Evolutionary conservation across 225 moss, liverwort and hornwort species (phyloP), one percentile per base, ranked within the genome.

Genomic region (Takakia lepidozioides): DNA sequence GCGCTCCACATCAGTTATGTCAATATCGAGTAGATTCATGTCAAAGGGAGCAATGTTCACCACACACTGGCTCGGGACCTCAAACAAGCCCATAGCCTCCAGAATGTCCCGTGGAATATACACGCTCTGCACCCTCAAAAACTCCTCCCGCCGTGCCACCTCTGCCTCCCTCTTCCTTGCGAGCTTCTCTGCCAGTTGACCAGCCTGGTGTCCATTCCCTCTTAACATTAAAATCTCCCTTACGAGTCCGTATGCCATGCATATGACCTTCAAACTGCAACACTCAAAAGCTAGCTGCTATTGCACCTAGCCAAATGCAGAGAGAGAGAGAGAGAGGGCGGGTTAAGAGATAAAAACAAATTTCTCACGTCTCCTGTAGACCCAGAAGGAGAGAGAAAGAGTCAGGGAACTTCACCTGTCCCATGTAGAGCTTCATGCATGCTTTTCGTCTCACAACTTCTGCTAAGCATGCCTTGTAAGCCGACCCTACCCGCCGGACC

Each of bases 21-120:
- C 98, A 55, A 98, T 77, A 40, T 98, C 85, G 39, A 98, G 63
- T 55, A 98, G 54, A 43, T 87, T 85, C 46, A 61, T 83, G 60
- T 98, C 98, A 29, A 85, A 98, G 11, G 85, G 98, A 47, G 90
- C 82, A 61, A 98, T 98, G 62, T 98, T 87, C 43, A 98, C 98
- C 62, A 87, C 87, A 58, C 98, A 98, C 54, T 91, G 91, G 60
- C 91, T 98, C 8, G 98, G 98, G 52, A 78, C 80, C 43, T 87
- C 98, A 34, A 82, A 91, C 67, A 98, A 56, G 17, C 98, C 98
- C 87, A 98, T 82, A 15, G 75, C 72, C 61, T 87, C 82, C 48
- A 98, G 45, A 13, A 98, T 56, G 24, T 98, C 98, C 61, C 83
- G 74, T 24, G 74, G 75, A 51, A 98, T 87, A 57, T 77, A 98